Base-by-base conservation (phyloP, 2,329 filamentous ascomycete species). In the Paracoccidioides brasiliensis region DNA sequence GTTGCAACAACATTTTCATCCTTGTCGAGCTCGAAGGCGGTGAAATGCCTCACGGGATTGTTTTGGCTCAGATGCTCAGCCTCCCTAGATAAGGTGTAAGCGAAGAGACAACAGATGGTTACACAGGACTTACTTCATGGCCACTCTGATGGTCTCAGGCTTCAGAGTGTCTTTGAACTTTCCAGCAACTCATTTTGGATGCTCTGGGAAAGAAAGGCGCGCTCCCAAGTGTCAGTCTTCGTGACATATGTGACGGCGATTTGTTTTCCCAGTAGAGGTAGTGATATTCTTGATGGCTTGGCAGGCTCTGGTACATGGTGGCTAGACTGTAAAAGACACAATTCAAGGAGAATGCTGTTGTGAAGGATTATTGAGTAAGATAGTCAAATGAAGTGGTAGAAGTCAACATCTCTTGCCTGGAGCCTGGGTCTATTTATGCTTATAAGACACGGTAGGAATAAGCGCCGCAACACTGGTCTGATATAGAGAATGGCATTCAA, bases 271-370 rank as follows among this genome's bases (percentile, higher is more conserved):
- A 22, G 35, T 1, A n/a, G 50, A 52, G 35, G 37, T 52, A 52
- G 14, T 52, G 50, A 52, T 52, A 43, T 52, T 52, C 40, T 52
- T 52, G 50, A 52, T 52, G 50, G 50, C 50, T 52, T 52, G 50
- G 50, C 50, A 52, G 50, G 50, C 50, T 52, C 37, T 40, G n/a
- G 50, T 30, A 52, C 50, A 52, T 52, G 5, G 35, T 42, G 50
- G 2, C 50, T 52, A 30, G 37, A 8, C n/a, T 37, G 45, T 37
- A 43, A 37, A 35, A 49, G 45, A 49, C 30, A 37, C 37, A 22
- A 52, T 8, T 52, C 15, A 52, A 42, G 37, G 15, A 2, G 35
- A 40, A 41, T 41, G 50, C 33, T 15, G 40, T 52, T 41, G 50
- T 28, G 37, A 52, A 52, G 42, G 15, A 43, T 52, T 52, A 49